A percentile compares a stretch with the other conserved stretches of the same genome.
Evolutionary conservation across 2,329 filamentous ascomycete genomes (phyloP).

Genomic region (Aurifilum marmelostoma): DNA sequence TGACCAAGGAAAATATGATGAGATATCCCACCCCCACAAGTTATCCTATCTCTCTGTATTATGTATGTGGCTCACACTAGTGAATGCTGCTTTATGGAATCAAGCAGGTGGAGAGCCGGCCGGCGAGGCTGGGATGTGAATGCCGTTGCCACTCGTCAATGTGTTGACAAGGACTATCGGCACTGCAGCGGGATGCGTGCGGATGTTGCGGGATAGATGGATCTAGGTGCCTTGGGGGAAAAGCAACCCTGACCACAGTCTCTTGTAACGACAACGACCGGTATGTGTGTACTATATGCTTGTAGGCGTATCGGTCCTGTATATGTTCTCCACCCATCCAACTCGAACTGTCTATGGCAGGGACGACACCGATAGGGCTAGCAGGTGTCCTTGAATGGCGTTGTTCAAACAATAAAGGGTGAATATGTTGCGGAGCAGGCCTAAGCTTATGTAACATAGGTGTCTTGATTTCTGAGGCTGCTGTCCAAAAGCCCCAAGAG

Average conservation of each 20-base stretch:
- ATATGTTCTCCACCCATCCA: constrained; percentile 1
- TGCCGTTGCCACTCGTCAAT: not conserved
- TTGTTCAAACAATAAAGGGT: not conserved
- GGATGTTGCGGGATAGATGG: not conserved
- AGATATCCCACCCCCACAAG: no score
- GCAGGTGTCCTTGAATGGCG: not conserved
- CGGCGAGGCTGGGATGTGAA: not conserved
- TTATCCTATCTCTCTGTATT: not conserved
- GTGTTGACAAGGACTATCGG: not conserved
- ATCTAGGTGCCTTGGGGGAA: not conserved
- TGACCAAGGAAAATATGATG: not conserved
- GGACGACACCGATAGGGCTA: not conserved
- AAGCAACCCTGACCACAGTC: no score
- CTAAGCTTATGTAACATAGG: not conserved
- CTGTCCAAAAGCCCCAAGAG: not conserved
- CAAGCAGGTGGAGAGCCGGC: not conserved
- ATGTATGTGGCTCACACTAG: not conserved
- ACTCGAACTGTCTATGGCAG: not conserved
- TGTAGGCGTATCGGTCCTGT: not conserved
- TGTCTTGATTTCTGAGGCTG: not conserved
- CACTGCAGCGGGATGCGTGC: not conserved
- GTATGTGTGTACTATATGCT: not conserved
- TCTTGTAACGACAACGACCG: not conserved
- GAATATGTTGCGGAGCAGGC: not conserved
- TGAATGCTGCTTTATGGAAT: not conserved